These are phyloP conservation scores for Clarireedia paspali DNA, from an alignment of 2,329 filamentous ascomycete species.

Conservation along the genomic window DNA sequence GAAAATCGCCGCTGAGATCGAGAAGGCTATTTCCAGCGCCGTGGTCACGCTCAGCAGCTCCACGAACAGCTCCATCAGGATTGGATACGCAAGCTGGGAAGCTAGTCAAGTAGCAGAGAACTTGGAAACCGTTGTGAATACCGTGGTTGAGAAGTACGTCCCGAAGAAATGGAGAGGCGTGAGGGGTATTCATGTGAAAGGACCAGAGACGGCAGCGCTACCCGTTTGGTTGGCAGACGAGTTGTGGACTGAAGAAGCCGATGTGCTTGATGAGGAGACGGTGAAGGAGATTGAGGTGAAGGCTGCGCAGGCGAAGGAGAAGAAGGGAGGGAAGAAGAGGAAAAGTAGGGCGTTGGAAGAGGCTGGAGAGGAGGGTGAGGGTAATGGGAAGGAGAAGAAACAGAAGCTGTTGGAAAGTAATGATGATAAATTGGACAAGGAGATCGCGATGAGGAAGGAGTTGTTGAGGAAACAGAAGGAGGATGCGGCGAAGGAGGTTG, in stretches of 20 bases:
- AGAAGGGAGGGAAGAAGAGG: constrained; percentile 11
- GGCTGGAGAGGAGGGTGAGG: background rate
- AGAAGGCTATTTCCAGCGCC: constrained; percentile 67
- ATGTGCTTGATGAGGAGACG: constrained; percentile 54
- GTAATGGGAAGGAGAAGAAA: constrained; percentile 30
- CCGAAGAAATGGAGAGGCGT: constrained; percentile 85
- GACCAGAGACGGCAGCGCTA: constrained; percentile 75
- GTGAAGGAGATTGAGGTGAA: constrained; percentile 17
- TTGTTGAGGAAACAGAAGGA: constrained; percentile 32
- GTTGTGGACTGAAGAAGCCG: constrained; percentile 75
- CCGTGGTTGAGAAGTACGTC: constrained; percentile 70
- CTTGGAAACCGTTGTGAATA: constrained; percentile 60
- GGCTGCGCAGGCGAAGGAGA: constrained; percentile 2
- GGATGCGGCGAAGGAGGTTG: constrained; percentile 24
- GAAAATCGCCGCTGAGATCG: constrained; percentile 72
- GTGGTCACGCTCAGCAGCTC: constrained; percentile 73
- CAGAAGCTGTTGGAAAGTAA: constrained; percentile 26
- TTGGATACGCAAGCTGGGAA: constrained; percentile 69
- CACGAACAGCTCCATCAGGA: constrained; percentile 70
- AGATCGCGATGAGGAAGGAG: constrained; percentile 30
- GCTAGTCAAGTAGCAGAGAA: constrained; percentile 75
- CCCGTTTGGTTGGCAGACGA: constrained; percentile 94
- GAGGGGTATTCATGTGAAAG: constrained; percentile 81
- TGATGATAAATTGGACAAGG: constrained; percentile 29
- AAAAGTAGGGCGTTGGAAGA: constrained; percentile 1